A percentile compares a stretch with the other conserved stretches of the same genome.
Evolutionary conservation across 345 rosid genomes (phyloP).

Genomic region (Eucalyptus marginata): DNA sequence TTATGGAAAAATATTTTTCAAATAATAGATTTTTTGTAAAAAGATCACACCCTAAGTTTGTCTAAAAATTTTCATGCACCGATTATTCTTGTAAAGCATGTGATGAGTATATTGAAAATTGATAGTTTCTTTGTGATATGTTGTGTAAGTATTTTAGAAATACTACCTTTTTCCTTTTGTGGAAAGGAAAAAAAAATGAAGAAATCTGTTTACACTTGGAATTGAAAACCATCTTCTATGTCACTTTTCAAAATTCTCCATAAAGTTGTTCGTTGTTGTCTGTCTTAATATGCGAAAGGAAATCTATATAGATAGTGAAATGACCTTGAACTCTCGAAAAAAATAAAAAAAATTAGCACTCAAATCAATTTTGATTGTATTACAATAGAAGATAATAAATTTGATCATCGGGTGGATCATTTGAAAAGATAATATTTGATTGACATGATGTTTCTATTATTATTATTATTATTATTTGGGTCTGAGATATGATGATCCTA

Average conservation of each 20-base stretch:
- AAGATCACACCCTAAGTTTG: accelerated
- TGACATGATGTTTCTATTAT: accelerated
- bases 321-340: background rate
- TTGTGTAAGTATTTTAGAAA: background rate
- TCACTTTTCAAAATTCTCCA: accelerated
- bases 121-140: background rate
- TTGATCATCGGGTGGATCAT: background rate
- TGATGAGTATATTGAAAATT: background rate
- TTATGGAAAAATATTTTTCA: background rate
- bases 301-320: background rate
- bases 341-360: accelerated
- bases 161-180: accelerated
- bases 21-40: accelerated
- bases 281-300: accelerated
- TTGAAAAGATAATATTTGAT: background rate
- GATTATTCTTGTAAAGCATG: accelerated
- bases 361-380: accelerated
- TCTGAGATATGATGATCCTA: accelerated
- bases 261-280: background rate
- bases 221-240: background rate
- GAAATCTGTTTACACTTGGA: accelerated
- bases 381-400: background rate
- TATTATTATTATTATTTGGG: background rate
- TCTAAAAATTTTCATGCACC: background rate
- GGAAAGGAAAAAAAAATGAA: accelerated